Base-by-base conservation (phyloP, 768 basidiomycete species). In the Cystobasidium tubakii region DNA sequence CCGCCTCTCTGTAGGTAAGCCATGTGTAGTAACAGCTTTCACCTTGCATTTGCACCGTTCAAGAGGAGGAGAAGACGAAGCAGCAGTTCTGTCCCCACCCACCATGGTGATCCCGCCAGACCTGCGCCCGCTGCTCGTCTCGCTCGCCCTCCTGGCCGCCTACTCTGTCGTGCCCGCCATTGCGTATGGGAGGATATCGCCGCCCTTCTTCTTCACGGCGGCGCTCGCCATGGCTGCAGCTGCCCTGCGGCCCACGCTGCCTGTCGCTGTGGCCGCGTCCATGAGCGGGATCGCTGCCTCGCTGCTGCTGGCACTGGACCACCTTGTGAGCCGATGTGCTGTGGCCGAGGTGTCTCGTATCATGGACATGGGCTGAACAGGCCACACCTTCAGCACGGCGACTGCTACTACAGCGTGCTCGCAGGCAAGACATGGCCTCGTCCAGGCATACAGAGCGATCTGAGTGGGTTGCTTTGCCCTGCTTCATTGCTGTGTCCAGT, bases 191-290 rank as follows among this genome's bases (percentile, higher is more conserved):
- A 9, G 62, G 6, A 9, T 25, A 4, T 64, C 62, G 7, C 62
- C 62, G n/a, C 62, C 62, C 6, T 21, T 64, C 62, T 64, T 64
- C 62, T 64, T 64, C 62, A 64, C 33, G 21, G 33, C 31, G 9
- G 62, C 62, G 9, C 33, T 64, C 9, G n/a, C 7, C 62, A 21
- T 64, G 62, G n/a, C 62, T 9, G 31, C 39, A 9, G n/a, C 62
- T 7, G 62, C 62, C 17, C 62, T 64, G 27, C n/a, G 62, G 6
- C 31, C 33, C 31, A 64, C 62, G 39, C 62, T 64, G 19, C 10
- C n/a, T 23, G 33, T 36, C 17, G 62, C 62, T 6, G 9, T 64
- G n/a, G 62, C 62, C 10, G n/a, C 62, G 31, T 34, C 62, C 10
- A 23, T 17, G 19, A 23, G 31, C n/a, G 62, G 21, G 9, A 31